Percentiles rank a stretch among this genome's conserved stretches.
These are phyloP conservation scores for Hypoxylon sp. DNA, from an alignment of 2,329 filamentous ascomycete genomes.

Conservation along the genomic window DNA sequence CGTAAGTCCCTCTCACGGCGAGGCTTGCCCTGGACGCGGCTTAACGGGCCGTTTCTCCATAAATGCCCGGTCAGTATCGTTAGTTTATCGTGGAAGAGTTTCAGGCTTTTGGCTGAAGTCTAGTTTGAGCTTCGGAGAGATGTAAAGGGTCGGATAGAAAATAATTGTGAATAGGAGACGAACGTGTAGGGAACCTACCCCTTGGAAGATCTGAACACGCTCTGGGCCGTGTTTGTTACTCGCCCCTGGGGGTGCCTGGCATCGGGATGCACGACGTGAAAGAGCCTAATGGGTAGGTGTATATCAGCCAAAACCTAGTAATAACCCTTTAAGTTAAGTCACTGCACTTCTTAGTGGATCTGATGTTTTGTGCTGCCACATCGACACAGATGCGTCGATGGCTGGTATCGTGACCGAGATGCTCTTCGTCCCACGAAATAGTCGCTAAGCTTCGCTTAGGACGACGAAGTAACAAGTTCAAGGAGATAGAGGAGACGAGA, in stretches of 20 bases:
- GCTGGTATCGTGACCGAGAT: conserved; percentile 19
- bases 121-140: conserved; percentile 25
- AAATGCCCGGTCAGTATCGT: conserved; percentile 37
- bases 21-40: conserved; percentile 32
- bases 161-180: conserved; percentile 23
- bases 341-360: conserved; percentile 40
- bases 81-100: conserved; percentile 30
- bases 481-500: conserved; percentile 23
- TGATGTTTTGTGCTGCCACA: conserved; percentile 34
- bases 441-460: conserved; percentile 38
- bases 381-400: conserved; percentile 23
- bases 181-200: conserved; percentile 12
- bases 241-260: conserved; percentile 29
- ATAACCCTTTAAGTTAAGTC: conserved; percentile 36
- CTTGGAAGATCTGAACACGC: conserved; percentile 22
- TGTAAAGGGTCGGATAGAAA: conserved; percentile 25
- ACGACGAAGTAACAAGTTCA: conserved; percentile 19
- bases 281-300: conserved; percentile 46
- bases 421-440: conserved; percentile 6
- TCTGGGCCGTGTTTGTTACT: conserved; percentile 33
- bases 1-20: conserved; percentile 14
- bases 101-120: conserved; percentile 46
- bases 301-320: conserved; percentile 47
- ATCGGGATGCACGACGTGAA: conserved; percentile 43
- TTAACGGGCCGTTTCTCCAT: conserved; percentile 44